Conservation (phyloP, 1,139 yeast genomes). For the Candida tetrigidarum region DNA sequence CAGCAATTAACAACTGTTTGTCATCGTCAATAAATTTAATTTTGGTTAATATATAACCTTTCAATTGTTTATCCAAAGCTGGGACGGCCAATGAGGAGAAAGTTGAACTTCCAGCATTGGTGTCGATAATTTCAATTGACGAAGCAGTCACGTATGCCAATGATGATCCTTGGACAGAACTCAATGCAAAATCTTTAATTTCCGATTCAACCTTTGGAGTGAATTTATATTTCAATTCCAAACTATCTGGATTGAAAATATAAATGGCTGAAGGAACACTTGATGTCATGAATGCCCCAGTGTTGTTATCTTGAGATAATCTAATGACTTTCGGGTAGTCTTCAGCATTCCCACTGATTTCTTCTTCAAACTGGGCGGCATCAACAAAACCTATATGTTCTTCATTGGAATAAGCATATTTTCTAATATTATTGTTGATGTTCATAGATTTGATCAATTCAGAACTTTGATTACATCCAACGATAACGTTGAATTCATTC, state of each 20-base stretch:
- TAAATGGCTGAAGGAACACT: conserved; percentile 60
- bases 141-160: conserved; percentile 60
- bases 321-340: conserved; percentile 65
- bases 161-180: conserved; percentile 52
- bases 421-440: conserved; percentile 74
- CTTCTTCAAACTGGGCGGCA: conserved; percentile 56
- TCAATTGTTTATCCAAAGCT: conserved; percentile 29
- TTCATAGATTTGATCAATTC: conserved; percentile 58
- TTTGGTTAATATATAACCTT: conserved; percentile 52
- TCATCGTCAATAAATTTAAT: conserved; percentile 60
- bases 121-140: conserved; percentile 55
- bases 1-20: conserved; percentile 54
- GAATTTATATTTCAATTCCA: conserved; percentile 38
- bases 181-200: conserved; percentile 32
- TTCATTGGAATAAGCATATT: conserved; percentile 57
- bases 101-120: conserved; percentile 45
- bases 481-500: conserved; percentile 47
- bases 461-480: conserved; percentile 76
- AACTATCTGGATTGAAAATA: conserved; percentile 58
- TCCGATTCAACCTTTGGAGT: conserved; percentile 24
- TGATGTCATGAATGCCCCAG: conserved; percentile 69
- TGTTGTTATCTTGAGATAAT: conserved; percentile 54
- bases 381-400: conserved; percentile 66
- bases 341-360: conserved; percentile 36
- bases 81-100: conserved; percentile 31